Evolutionary conservation across 2,329 filamentous ascomycete genomes (phyloP).

Genomic region (Sordariomycetes sp.): DNA sequence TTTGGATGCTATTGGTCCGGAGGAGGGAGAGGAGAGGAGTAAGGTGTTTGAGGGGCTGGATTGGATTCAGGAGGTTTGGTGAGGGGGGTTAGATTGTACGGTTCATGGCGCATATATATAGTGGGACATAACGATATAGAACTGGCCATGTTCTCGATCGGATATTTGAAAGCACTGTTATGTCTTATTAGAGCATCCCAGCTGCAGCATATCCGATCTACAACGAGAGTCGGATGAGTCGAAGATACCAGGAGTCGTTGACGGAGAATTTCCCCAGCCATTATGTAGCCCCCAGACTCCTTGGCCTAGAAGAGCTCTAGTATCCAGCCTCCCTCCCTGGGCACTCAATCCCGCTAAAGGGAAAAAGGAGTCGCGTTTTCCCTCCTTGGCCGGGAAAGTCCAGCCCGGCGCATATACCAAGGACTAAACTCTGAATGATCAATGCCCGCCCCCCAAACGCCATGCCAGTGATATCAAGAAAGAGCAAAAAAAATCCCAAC

Average conservation of each 20-base stretch:
- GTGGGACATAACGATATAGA: background rate
- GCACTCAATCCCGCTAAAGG: too few relatives aligned
- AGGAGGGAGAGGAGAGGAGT: constrained; percentile 21
- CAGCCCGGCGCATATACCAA: background rate
- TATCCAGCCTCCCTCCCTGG: too few relatives aligned
- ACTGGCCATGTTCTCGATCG: background rate
- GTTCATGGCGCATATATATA: background rate
- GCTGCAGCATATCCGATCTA: too few relatives aligned
- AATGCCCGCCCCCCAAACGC: background rate
- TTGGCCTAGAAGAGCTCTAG: too few relatives aligned
- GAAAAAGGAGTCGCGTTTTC: too few relatives aligned
- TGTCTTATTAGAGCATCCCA: background rate
- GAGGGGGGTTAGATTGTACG: background rate
- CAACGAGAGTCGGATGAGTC: too few relatives aligned
- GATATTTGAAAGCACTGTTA: background rate
- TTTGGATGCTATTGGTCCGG: constrained; percentile 30
- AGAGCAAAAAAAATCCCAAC: background rate
- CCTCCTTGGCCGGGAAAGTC: too few relatives aligned
- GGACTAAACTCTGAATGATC: background rate
- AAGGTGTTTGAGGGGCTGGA: constrained; percentile 19
- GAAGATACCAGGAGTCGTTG: too few relatives aligned
- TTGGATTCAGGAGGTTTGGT: constrained; percentile 51
- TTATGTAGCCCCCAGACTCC: too few relatives aligned
- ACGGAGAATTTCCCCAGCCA: too few relatives aligned
- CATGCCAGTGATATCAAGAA: background rate